Percentiles rank a stretch among this genome's conserved stretches.
Evolutionary conservation across 352 stramenopile genomes (phyloP).

Genomic region (Phytophthora pluvialis): DNA sequence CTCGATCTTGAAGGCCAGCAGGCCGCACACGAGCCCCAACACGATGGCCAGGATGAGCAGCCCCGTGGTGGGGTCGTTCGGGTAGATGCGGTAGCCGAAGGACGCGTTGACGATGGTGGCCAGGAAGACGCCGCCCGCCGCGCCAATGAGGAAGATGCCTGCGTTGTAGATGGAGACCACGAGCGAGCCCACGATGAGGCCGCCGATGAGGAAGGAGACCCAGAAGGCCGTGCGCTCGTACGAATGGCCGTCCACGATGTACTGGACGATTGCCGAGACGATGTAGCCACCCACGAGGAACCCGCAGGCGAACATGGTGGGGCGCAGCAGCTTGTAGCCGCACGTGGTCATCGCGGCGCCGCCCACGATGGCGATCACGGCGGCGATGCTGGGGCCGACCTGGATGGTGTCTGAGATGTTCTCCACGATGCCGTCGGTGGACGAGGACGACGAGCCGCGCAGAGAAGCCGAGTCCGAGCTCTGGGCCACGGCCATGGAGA

Average conservation of each 20-base stretch:
- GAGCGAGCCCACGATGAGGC: constrained; percentile 51
- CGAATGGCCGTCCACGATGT: constrained; percentile 48
- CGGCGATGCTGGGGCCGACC: constrained; percentile 42
- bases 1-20: constrained; percentile 57
- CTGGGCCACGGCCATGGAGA: constrained; percentile 9
- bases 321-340: constrained; percentile 60
- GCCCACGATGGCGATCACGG: constrained; percentile 50
- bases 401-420: constrained; percentile 35
- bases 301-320: constrained; percentile 67
- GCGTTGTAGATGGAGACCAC: constrained; percentile 57
- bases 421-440: constrained; percentile 26
- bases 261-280: constrained; percentile 46
- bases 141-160: constrained; percentile 63
- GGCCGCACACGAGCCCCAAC: constrained; percentile 48
- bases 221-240: constrained; percentile 58
- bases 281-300: constrained; percentile 65
- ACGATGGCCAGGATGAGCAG: constrained; percentile 55
- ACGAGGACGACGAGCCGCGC: constrained; percentile 30
- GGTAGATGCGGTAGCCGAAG: constrained; percentile 59
- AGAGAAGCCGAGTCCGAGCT: constrained; percentile 19
- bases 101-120: constrained; percentile 55
- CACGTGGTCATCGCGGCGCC: constrained; percentile 47
- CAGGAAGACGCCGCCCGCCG: constrained; percentile 46
- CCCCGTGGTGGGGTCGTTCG: constrained; percentile 46
- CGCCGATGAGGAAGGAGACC: constrained; percentile 59